Evolutionary conservation across 495 filamentous ascomycete genomes (phyloP), one percentile per base, ranked within the genome.

Genomic region (Xylona heveae): DNA sequence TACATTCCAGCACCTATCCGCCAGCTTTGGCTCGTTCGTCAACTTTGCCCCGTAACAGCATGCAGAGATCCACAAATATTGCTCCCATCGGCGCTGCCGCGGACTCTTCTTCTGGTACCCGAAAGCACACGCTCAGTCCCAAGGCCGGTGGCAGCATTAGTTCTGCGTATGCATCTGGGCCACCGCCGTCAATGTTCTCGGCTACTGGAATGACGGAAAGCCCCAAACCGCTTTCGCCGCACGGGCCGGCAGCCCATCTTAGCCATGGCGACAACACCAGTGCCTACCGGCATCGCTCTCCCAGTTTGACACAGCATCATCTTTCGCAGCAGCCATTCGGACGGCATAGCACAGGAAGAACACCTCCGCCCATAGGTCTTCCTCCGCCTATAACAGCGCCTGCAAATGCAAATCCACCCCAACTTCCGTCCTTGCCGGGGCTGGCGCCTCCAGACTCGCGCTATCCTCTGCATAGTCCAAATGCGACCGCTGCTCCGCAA

Each of bases 171-270:
- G 37, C 61, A 12, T 58, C 53, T 49, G 41, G 60, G 49, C 46
- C 54, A 42, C 49, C 59, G 44, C 31, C 64, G 4, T 67, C 76
- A 5, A 61, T 79, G 33, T 85, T 76, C 48, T 61, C 71, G 10
- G 70, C 78, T 36, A 59, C 55, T 33, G 61, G 62, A 35, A 77
- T 90, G 62, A 83, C 74, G 3, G 83, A 92, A 46, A 85, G 76
- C 40, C 80, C 82, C 0, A 85, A 78, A 45, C 78, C 83, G 3
- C 57, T 92, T 20, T 91, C 81, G 21, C 83, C 83, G 3, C 69
- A 66, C 41, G 67, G 66, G 13, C 52, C 62, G 25, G 65, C 70
- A 29, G 57, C 65, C 18, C 64, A 71, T 37, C 53, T 66, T 5
- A 58, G 63, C 19, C 65, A 70, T 5, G 32, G 40, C 27, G 66